Evolutionary conservation across 345 rosid genomes (phyloP), one percentile per base, ranked within the genome.

Genomic region (Aquilaria sinensis): DNA sequence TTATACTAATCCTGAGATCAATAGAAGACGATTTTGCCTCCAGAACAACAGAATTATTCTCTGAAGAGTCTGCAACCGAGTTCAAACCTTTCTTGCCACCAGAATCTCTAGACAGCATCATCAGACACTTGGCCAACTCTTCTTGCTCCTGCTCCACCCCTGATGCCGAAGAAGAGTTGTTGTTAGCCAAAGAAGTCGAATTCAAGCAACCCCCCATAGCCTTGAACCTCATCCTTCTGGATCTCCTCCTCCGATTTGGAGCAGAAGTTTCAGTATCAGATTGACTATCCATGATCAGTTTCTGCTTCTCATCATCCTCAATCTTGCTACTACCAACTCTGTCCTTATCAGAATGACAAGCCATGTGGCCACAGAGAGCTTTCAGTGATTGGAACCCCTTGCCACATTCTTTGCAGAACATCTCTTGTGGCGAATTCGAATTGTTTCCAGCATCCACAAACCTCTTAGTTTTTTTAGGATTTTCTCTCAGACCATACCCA

Each of bases 301-400:
- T 78, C 56, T 70, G 72, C 72, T 72, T 78, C 65, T 68, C 78
- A 46, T 69, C 56, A 72, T 72, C 80, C 69, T 80, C 77, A 41
- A 67, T 58, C 69, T 61, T 66, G 59, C 63, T 62, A 46, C 68
- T 76, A 45, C 6, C 56, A 33, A 47, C 49, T 75, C 73, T 82
- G 13, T 80, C 90, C 69, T 80, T 81, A 61, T 81, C 85, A 11
- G 97, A 86, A 67, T 91, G 94, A 74, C 74, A 80, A 72, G 97
- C 97, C 94, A 86, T 88, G 74, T 91, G 97, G 65, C 96, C 96
- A 64, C 94, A 91, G 31, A 91, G 85, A 65, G 97, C 97, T 83
- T 91, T 91, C 68, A 82, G 54, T 12, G 96, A 86, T 51, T 68
- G 83, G 64, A 91, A 91, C 48, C 88, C 88, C 75, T 91, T 91